Evolutionary conservation across 2,329 filamentous ascomycete species (phyloP).

Genomic region (Incumbomyces delicatus): DNA sequence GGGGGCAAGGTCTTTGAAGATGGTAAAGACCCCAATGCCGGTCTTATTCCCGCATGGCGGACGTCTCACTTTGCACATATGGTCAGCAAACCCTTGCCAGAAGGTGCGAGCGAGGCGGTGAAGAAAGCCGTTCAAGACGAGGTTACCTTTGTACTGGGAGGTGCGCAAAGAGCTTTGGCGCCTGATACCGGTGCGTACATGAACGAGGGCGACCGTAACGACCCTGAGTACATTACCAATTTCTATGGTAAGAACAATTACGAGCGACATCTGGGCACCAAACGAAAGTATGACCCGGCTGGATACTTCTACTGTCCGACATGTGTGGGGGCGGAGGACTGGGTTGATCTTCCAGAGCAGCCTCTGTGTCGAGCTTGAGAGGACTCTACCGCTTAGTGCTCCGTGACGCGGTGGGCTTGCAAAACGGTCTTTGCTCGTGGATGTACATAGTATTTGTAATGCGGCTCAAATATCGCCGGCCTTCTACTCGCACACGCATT

Average conservation of each 20-base stretch:
- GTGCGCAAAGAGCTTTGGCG: conserved; percentile 25
- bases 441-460: too few species aligned
- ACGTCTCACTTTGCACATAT: conserved; percentile 28
- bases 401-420: too few species aligned
- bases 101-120: too few species aligned
- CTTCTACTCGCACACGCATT: too few species aligned
- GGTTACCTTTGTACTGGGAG: conserved; percentile 1
- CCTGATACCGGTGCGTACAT: conserved; percentile 28
- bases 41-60: conserved; percentile 45
- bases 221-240: conserved; percentile 10
- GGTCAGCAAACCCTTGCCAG: too few species aligned
- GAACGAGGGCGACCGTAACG: conserved; percentile 23
- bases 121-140: too few species aligned
- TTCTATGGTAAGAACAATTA: conserved; percentile 12
- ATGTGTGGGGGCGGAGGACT: conserved; percentile 11
- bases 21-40: conserved; percentile 35
- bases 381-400: too few species aligned
- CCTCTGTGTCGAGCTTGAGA: too few species aligned
- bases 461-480: too few species aligned
- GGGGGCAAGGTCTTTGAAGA: conserved; percentile 28
- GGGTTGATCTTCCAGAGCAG: not conserved
- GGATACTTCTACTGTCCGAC: conserved; percentile 11
- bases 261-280: conserved; percentile 6
- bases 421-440: too few species aligned
- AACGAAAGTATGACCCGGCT: conserved; percentile 13